Evolutionary conservation across 805 yeast genomes (phyloP), one percentile per base, ranked within the genome.

Genomic region (Lipomyces japonicus): DNA sequence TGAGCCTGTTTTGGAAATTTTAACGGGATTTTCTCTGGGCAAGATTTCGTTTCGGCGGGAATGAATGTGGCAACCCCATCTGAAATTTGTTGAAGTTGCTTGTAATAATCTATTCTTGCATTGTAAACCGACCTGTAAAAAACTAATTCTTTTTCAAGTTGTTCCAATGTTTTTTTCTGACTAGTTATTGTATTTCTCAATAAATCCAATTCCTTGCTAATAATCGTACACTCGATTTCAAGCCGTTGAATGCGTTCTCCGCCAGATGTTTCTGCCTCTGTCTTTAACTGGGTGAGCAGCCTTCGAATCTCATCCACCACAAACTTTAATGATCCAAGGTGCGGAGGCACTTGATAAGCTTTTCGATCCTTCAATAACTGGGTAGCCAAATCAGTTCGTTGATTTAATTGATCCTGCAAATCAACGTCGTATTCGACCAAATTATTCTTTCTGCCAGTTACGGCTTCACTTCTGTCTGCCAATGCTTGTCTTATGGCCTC

Each of bases 81-180:
- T 0, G 97, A 88, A 22, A 90, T 75, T 45, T 75, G 82, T 66
- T 93, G 98, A 26, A 93, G 74, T 53, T 87, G 90, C 60, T 81
- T 80, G 69, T 82, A 93, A 65, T 90, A 93, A 38, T 77, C 84
- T 34, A 91, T 76, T 45, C 91, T 79, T n/a, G 81, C 71, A 66
- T 91, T 93, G 68, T 82, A 91, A 0, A 86, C 75, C 28, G 76
- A 75, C 55, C 87, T 80, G 38, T 71, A 70, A 19, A 76, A 75
- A 36, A 77, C 72, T 12, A 76, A 61, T 51, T 77, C 84, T 35
- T 75, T 73, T 26, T 74, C 75, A 38, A 79, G 58, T 9, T 65
- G 61, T 0, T 63, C 63, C 28, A 73, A 58, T 18, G 75, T 66
- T 26, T 71, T 67, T 51, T 73, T 72, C 58, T 80, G 81, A 14